Evolutionary conservation across 305 asterid genomes (phyloP), one percentile per base, ranked within the genome.

Genomic region (Rubia balearica): DNA sequence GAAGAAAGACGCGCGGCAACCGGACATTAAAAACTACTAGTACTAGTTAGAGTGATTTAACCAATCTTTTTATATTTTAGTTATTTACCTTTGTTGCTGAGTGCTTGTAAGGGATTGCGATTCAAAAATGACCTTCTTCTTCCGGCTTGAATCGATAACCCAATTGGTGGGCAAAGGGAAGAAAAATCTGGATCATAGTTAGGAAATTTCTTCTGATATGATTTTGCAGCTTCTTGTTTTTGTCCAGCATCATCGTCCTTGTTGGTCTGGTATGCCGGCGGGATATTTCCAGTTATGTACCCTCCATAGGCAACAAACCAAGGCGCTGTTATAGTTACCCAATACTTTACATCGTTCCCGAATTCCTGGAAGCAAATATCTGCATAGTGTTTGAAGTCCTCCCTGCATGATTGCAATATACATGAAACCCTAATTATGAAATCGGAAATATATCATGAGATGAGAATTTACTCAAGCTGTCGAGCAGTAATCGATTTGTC

Each of bases 311-410:
- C 38, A 13, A 36, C 67, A 21, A 0, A 49, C 53, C 63, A 63
- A 5, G 75, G 71, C 11, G 65, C 75, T 8, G 65, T 72, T 11
- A 72, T 45, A 5, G 75, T 72, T 19, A 40, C 42, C 75, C 75
- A 72, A 11, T 72, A 13, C 57, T 72, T 64, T 0, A 72, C 75
- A 7, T 56, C n/a, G 2, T 51, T 19, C 0, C 75, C 71, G 38
- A 72, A 72, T 72, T 62, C 62, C 8, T 48, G 6, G 62, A 72
- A 72, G 65, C 75, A 72, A 53, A 72, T 56, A 0, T 53, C 56
- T 12, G 65, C 75, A 16, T 49, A 72, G 55, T 51, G 22, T 61
- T 5, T 55, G 38, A 48, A 82, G 65, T 87, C 88, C 8, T 77
- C 75, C 3, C 90, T 87, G 84, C 62, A n/a, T 8, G 30, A 55